phyloP scores from a whole-genome alignment of 2,329 filamentous ascomycete genomes.

The Periconia digitata region DNA sequence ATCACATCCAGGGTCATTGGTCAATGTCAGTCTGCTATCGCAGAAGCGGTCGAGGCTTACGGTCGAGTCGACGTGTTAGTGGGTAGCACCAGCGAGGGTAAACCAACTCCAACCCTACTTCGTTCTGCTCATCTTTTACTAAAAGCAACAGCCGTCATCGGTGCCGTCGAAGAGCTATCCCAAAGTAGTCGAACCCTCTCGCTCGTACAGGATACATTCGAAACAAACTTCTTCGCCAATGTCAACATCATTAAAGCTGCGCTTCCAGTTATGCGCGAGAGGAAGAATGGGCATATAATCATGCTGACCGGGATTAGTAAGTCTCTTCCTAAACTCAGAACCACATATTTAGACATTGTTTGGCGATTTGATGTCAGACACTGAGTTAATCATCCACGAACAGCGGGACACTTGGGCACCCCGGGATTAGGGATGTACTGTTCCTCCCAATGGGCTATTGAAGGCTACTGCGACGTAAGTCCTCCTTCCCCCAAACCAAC shows the following conservation, averaged over 20 bases:
- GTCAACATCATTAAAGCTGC: constrained; percentile 93
- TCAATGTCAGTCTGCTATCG: constrained; percentile 82
- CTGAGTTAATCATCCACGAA: constrained; percentile 15
- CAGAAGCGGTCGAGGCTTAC: constrained; percentile 82
- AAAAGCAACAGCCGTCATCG: constrained; percentile 68
- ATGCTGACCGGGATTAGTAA: constrained; percentile 80
- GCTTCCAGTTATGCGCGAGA: constrained; percentile 75
- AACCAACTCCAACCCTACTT: constrained; percentile 9
- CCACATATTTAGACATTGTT: too few species aligned
- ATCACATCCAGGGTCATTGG: constrained; percentile 53
- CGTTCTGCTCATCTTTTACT: not conserved
- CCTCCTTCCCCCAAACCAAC: not conserved
- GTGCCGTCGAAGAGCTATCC: constrained; percentile 86
- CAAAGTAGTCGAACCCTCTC: constrained; percentile 72
- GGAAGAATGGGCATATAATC: constrained; percentile 86
- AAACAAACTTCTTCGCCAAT: constrained; percentile 91
- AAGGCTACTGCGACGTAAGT: constrained; percentile 85
- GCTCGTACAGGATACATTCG: constrained; percentile 87
- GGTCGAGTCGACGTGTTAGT: constrained; percentile 86
- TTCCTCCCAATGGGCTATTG: constrained; percentile 89
- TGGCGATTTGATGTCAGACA: not conserved
- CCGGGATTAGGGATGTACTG: constrained; percentile 90
- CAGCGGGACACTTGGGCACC: constrained; percentile 84
- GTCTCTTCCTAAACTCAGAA: constrained; percentile 5
- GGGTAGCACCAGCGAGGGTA: constrained; percentile 85